These are phyloP conservation scores for Trichoderma sp. DNA, from an alignment of 2,329 filamentous ascomycete species.

Conservation along the genomic window DNA sequence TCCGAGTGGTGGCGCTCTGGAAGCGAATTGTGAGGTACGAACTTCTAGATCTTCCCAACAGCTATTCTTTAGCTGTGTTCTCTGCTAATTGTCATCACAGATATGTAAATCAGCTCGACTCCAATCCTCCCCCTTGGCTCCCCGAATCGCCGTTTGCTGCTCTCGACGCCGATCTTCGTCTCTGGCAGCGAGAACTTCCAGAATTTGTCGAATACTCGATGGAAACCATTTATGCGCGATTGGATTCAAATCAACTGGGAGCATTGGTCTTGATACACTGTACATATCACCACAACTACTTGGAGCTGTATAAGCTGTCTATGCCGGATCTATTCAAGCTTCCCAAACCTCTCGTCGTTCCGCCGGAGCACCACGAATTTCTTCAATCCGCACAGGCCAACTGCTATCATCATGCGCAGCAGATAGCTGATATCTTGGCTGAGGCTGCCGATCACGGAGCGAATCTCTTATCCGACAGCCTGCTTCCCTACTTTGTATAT, in stretches of 20 bases:
- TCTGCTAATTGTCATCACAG: slow-evolving; percentile 19
- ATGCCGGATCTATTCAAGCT: slow-evolving; percentile 48
- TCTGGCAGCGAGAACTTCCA: slow-evolving; percentile 45
- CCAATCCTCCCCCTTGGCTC: slow-evolving; percentile 44
- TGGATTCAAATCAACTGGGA: slow-evolving; percentile 49
- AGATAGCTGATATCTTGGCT: slow-evolving; percentile 42
- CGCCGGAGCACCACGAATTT: slow-evolving; percentile 41
- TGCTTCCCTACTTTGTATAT: slow-evolving; percentile 49
- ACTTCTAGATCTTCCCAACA: too few species aligned
- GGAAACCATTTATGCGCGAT: slow-evolving; percentile 48
- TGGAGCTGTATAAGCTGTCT: slow-evolving; percentile 49
- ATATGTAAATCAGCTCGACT: slow-evolving; percentile 46
- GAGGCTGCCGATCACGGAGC: slow-evolving; percentile 44
- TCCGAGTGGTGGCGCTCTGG: slow-evolving; percentile 44
- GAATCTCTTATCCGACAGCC: slow-evolving; percentile 44
- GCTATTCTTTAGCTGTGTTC: not conserved
- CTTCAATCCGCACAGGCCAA: slow-evolving; percentile 40
- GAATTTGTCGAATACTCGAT: slow-evolving; percentile 47
- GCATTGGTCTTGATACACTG: slow-evolving; percentile 48
- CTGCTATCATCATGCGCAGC: slow-evolving; percentile 42
- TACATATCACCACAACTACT: slow-evolving; percentile 48
- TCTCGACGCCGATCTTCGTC: slow-evolving; percentile 42
- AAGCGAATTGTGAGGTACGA: slow-evolving; percentile 41
- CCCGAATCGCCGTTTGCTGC: slow-evolving; percentile 45
- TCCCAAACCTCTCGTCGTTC: slow-evolving; percentile 43